Evolutionary conservation across 805 yeast species (phyloP).

Genomic region (Barnettozyma pratensis): DNA sequence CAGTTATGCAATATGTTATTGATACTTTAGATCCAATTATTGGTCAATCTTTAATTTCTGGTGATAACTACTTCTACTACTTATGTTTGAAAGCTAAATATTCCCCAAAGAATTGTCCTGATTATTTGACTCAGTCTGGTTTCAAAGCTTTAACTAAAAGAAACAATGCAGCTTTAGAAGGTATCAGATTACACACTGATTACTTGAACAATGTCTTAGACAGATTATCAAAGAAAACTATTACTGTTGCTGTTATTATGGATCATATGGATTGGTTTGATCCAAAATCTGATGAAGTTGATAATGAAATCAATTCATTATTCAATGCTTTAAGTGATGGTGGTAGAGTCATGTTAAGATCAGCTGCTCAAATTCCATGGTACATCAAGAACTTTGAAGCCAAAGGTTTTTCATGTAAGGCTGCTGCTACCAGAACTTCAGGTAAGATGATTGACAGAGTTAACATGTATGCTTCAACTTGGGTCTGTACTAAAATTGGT

Average conservation of each 20-base stretch:
- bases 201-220: slow-evolving; percentile 70
- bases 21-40: slow-evolving; percentile 79
- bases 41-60: slow-evolving; percentile 54
- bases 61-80: slow-evolving; percentile 76
- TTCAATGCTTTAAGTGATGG: slow-evolving; percentile 55
- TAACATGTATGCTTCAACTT: slow-evolving; percentile 86
- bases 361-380: slow-evolving; percentile 76
- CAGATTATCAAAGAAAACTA: slow-evolving; percentile 53
- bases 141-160: slow-evolving; percentile 42
- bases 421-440: slow-evolving; percentile 62
- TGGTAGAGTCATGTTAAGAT: slow-evolving; percentile 73
- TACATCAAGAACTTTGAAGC: slow-evolving; percentile 63
- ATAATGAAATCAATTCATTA: slow-evolving; percentile 60
- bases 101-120: slow-evolving; percentile 64
- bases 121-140: slow-evolving; percentile 59
- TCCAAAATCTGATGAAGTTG: slow-evolving; percentile 57
- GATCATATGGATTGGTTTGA: slow-evolving; percentile 93
- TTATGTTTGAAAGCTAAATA: slow-evolving; percentile 61
- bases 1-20: slow-evolving; percentile 63
- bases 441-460: slow-evolving; percentile 71
- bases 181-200: slow-evolving; percentile 75
- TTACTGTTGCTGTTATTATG: slow-evolving; percentile 78
- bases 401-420: slow-evolving; percentile 60
- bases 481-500: slow-evolving; percentile 63
- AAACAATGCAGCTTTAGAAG: slow-evolving; percentile 50